Percentiles rank a stretch among this genome's conserved stretches.
phyloP scores from a whole-genome alignment of 345 rosid genomes.

The Lepidium didymum region DNA sequence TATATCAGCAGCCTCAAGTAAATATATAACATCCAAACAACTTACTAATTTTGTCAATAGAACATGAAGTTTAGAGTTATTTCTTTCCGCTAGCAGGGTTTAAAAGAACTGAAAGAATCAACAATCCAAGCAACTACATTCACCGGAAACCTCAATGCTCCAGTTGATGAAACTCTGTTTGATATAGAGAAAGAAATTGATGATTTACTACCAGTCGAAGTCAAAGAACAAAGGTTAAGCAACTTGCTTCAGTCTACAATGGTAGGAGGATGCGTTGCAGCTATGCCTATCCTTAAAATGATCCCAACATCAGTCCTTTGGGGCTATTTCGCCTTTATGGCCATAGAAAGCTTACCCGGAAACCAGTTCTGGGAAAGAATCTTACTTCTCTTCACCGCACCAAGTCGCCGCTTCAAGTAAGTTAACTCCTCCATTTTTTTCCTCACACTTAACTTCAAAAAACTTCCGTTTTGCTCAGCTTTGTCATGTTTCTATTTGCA shows the following conservation, averaged over 20 bases:
- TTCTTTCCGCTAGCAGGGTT: conserved; percentile 45
- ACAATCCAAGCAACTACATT: conserved; percentile 74
- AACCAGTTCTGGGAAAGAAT: conserved; percentile 98
- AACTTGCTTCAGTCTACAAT: conserved; percentile 83
- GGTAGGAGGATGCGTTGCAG: conserved; percentile 88
- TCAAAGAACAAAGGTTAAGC: conserved; percentile 95
- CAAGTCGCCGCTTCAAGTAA: conserved; percentile 92
- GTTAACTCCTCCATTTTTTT: not conserved
- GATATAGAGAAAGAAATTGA: conserved; percentile 86
- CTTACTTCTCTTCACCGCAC: conserved; percentile 81
- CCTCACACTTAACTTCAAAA: conserved; percentile 20
- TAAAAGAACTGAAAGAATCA: conserved; percentile 86
- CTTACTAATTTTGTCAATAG: not conserved
- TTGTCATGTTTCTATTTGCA: conserved; percentile 20
- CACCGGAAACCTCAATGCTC: conserved; percentile 71
- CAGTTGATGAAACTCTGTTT: conserved; percentile 75
- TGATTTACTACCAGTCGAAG: conserved; percentile 82
- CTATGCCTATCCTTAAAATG: conserved; percentile 90
- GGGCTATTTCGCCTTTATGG: conserved; percentile 99
- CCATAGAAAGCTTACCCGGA: conserved; percentile 94
- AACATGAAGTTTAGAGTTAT: not conserved
- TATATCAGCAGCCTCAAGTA: conserved; percentile 52
- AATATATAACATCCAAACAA: not conserved
- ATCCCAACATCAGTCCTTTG: conserved; percentile 96
- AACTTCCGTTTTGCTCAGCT: not conserved